Conservation (phyloP, 805 yeast species). For the Candida coleopterorum region DNA sequence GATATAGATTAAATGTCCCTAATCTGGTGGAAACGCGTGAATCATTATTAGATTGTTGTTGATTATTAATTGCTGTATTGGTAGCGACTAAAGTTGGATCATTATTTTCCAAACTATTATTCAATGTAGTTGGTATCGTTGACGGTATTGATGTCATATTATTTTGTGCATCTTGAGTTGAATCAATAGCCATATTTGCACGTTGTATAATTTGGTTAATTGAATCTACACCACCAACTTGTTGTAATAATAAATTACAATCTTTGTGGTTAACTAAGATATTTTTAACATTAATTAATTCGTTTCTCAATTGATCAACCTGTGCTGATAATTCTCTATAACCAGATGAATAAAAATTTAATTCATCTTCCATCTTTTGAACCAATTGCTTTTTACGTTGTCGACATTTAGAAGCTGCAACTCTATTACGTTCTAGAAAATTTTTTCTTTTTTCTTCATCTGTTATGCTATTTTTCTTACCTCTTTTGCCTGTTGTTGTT, state of each 20-base stretch:
- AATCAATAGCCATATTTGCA: slow-evolving; percentile 23
- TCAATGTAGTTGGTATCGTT: slow-evolving; percentile 36
- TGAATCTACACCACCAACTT: slow-evolving; percentile 44
- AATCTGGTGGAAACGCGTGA: not conserved
- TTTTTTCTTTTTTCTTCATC: slow-evolving; percentile 55
- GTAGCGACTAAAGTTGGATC: slow-evolving; percentile 1
- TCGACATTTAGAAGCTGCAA: slow-evolving; percentile 94
- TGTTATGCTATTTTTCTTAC: slow-evolving; percentile 8
- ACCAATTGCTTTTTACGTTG: slow-evolving; percentile 89
- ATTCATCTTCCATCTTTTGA: slow-evolving; percentile 75
- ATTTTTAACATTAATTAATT: slow-evolving; percentile 46
- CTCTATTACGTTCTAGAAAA: slow-evolving; percentile 83
- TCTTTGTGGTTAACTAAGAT: slow-evolving; percentile 48
- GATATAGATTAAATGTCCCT: slow-evolving; percentile 5
- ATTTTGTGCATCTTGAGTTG: slow-evolving; percentile 18
- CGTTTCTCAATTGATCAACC: slow-evolving; percentile 54
- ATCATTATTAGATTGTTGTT: not conserved
- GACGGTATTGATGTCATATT: slow-evolving; percentile 30
- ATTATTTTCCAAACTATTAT: slow-evolving; percentile 6
- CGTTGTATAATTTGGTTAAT: slow-evolving; percentile 39
- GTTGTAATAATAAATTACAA: slow-evolving; percentile 36
- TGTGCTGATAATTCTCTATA: slow-evolving; percentile 62
- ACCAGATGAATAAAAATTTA: slow-evolving; percentile 63
- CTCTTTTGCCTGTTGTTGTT: slow-evolving; percentile 4
- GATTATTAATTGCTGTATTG: not conserved